These are phyloP conservation scores for Phytopythium delawarense DNA, from an alignment of 352 stramenopile genomes.

Conservation along the genomic window DNA sequence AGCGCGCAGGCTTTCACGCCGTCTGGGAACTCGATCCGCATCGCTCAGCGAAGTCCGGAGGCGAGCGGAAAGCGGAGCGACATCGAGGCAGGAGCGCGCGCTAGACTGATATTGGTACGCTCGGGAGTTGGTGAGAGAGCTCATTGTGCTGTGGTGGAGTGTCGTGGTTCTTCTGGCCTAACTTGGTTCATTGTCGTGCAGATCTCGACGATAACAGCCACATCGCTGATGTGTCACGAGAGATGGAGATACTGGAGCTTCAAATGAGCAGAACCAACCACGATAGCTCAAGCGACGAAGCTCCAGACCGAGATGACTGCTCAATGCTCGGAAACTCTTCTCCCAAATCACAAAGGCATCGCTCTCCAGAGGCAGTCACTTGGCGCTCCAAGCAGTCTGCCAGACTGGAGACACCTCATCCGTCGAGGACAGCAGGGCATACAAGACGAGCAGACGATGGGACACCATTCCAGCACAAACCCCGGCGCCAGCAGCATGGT, in stretches of 20 bases:
- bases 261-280: constrained; percentile 1
- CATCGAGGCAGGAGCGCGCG: background rate
- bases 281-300: background rate
- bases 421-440: too few relatives aligned
- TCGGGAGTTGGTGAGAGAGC: constrained; percentile 11
- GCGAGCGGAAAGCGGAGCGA: background rate
- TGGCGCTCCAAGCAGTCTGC: background rate
- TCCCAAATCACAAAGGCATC: background rate
- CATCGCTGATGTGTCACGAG: constrained; percentile 15
- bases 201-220: constrained; percentile 11
- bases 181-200: constrained; percentile 6
- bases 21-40: background rate
- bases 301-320: background rate
- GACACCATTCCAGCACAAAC: background rate
- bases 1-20: background rate
- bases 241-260: constrained; percentile 36
- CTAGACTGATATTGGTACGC: constrained; percentile 20
- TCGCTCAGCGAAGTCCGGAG: background rate
- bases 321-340: background rate
- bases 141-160: background rate
- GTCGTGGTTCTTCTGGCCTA: background rate
- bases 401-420: background rate
- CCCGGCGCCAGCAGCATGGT: background rate
- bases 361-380: background rate
- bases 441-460: too few relatives aligned